These are phyloP conservation scores for Xylaria sp. DNA, from an alignment of 2,329 filamentous ascomycete species.

Conservation along the genomic window DNA sequence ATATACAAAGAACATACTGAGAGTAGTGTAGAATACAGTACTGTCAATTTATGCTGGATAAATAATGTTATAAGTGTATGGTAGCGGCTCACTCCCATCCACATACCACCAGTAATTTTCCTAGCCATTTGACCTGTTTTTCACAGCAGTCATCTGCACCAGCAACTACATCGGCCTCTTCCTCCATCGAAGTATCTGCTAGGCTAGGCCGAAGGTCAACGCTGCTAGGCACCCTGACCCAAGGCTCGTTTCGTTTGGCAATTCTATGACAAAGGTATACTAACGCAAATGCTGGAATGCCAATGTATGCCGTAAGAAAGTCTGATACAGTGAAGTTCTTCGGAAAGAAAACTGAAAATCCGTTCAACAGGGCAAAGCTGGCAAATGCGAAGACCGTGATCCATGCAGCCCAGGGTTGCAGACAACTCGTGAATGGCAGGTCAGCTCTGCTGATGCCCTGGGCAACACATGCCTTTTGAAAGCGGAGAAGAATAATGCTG, in stretches of 20 bases:
- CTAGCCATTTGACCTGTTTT: conserved; percentile 8
- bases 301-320: conserved; percentile 68
- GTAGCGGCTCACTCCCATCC: conserved; percentile 23
- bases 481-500: conserved; percentile 60
- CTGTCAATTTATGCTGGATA: no score
- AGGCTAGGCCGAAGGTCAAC: conserved; percentile 57
- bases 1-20: no score
- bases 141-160: not conserved
- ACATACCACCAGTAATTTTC: conserved; percentile 9
- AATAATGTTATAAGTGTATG: no score
- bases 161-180: conserved; percentile 1
- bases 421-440: conserved; percentile 54
- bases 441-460: conserved; percentile 44
- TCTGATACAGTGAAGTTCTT: conserved; percentile 55
- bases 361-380: conserved; percentile 61
- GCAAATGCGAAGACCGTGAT: conserved; percentile 54
- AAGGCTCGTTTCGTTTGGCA: conserved; percentile 49
- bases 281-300: conserved; percentile 61
- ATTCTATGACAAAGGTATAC: conserved; percentile 59
- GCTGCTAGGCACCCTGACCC: conserved; percentile 50
- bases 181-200: conserved; percentile 10
- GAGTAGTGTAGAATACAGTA: no score
- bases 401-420: conserved; percentile 62
- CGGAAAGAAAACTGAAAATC: conserved; percentile 66
- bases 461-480: conserved; percentile 51